A percentile compares a stretch with the other conserved stretches of the same genome.
These are phyloP conservation scores for Rhodotorula sp. DNA, from an alignment of 1,284 basidiomycete species.

Conservation along the genomic window DNA sequence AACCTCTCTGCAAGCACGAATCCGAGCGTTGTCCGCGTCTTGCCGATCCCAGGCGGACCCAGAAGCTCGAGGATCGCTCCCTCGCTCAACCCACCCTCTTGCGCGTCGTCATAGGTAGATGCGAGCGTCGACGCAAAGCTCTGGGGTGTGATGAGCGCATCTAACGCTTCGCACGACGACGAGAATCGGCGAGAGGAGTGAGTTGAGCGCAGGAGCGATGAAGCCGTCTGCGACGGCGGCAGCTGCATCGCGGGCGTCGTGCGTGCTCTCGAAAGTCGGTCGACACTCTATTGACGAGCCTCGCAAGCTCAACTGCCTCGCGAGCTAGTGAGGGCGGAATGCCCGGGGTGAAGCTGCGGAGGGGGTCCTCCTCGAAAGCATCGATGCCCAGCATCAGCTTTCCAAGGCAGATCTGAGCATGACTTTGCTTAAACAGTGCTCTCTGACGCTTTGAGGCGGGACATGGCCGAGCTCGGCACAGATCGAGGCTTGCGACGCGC, in stretches of 20 bases:
- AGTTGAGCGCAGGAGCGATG: conserved; percentile 22
- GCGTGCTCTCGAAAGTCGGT: not conserved
- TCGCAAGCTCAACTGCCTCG: too few relatives aligned
- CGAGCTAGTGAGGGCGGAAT: too few relatives aligned
- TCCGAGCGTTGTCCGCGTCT: conserved; percentile 23
- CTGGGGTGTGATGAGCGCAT: conserved; percentile 22
- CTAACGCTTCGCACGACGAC: conserved; percentile 18
- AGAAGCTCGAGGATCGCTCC: conserved; percentile 30
- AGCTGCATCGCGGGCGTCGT: conserved; percentile 7
- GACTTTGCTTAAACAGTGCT: too few relatives aligned
- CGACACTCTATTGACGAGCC: not conserved
- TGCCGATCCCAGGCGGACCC: conserved; percentile 38
- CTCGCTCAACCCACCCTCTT: conserved; percentile 6
- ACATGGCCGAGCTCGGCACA: too few relatives aligned
- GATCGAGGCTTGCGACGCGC: too few relatives aligned
- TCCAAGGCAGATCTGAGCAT: too few relatives aligned
- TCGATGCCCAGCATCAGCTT: too few relatives aligned
- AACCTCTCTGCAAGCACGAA: conserved; percentile 26
- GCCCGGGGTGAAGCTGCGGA: too few relatives aligned
- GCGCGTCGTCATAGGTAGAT: not conserved
- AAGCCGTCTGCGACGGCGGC: conserved; percentile 13
- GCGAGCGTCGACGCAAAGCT: not conserved
- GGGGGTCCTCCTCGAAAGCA: too few relatives aligned
- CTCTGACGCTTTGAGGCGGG: too few relatives aligned
- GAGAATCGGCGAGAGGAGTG: conserved; percentile 17